Conservation (phyloP, 495 filamentous ascomycete species). For the Talaromyces ruber region DNA sequence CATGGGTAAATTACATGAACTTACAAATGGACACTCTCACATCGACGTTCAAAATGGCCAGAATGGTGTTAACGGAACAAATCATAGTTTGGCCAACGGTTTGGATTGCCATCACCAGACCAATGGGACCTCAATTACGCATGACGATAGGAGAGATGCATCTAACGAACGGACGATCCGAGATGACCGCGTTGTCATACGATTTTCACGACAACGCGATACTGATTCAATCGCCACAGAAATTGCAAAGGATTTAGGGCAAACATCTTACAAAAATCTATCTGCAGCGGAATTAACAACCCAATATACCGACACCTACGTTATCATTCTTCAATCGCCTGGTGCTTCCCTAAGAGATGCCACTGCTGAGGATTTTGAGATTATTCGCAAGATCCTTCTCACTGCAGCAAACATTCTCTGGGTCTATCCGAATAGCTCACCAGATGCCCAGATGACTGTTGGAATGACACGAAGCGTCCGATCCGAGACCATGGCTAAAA, state of each 20-base stretch:
- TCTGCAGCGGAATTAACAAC: neutral
- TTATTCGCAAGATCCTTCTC: slow-evolving; percentile 16
- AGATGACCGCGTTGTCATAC: neutral
- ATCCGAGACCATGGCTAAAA: slow-evolving; percentile 41
- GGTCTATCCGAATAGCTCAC: slow-evolving; percentile 37
- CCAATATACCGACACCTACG: slow-evolving; percentile 10
- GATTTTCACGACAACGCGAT: neutral
- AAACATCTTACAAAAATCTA: neutral
- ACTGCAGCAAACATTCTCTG: slow-evolving; percentile 35
- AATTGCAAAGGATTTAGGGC: neutral
- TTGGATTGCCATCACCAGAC: neutral
- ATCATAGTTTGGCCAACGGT: neutral
- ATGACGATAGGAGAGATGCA: neutral
- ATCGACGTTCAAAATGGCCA: neutral
- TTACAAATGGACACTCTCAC: neutral
- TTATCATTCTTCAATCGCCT: slow-evolving; percentile 16
- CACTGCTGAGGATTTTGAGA: slow-evolving; percentile 11
- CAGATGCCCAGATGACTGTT: slow-evolving; percentile 44
- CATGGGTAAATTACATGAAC: neutral
- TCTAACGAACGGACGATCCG: neutral
- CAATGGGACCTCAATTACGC: neutral
- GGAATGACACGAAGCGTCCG: slow-evolving; percentile 45
- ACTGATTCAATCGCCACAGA: neutral
- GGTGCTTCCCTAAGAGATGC: slow-evolving; percentile 14
- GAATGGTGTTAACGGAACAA: neutral